Percentiles rank a stretch among this genome's conserved stretches.
Evolutionary conservation across 1,284 basidiomycete genomes (phyloP).

Genomic region (Sanghuangporus weigelae): DNA sequence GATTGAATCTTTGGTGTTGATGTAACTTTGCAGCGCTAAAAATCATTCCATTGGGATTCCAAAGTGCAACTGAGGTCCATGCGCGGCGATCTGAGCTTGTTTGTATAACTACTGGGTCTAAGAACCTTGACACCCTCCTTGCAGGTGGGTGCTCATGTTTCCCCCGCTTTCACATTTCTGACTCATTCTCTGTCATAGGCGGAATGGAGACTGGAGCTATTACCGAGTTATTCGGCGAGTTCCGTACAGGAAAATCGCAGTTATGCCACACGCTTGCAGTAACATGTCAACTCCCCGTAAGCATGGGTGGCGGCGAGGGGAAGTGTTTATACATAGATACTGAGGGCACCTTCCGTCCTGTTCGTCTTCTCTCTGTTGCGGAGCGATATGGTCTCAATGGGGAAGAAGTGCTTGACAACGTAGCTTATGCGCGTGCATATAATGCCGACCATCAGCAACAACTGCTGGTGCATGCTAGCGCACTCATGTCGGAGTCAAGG

Average conservation of each 20-base stretch:
- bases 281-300: constrained; percentile 95
- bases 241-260: constrained; percentile 97
- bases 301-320: constrained; percentile 98
- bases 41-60: constrained; percentile 96
- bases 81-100: constrained; percentile 94
- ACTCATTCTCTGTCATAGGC: constrained; percentile 38
- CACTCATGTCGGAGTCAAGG: constrained; percentile 97
- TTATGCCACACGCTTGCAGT: constrained; percentile 98
- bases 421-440: constrained; percentile 97
- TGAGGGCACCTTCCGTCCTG: constrained; percentile 97
- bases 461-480: constrained; percentile 87
- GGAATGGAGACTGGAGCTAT: constrained; percentile 99
- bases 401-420: constrained; percentile 97
- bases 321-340: constrained; percentile 99
- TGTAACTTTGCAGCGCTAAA: constrained; percentile 68
- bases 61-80: constrained; percentile 97
- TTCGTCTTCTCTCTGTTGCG: constrained; percentile 90
- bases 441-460: constrained; percentile 98
- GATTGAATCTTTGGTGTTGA: not conserved
- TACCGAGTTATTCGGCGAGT: constrained; percentile 98
- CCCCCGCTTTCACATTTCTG: not conserved
- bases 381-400: constrained; percentile 95
- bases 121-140: constrained; percentile 91
- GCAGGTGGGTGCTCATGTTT: constrained; percentile 59
- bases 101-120: constrained; percentile 95